Evolutionary conservation across 177 flowering plant species (phyloP).

Genomic region (Tripterygium wilfordii): DNA sequence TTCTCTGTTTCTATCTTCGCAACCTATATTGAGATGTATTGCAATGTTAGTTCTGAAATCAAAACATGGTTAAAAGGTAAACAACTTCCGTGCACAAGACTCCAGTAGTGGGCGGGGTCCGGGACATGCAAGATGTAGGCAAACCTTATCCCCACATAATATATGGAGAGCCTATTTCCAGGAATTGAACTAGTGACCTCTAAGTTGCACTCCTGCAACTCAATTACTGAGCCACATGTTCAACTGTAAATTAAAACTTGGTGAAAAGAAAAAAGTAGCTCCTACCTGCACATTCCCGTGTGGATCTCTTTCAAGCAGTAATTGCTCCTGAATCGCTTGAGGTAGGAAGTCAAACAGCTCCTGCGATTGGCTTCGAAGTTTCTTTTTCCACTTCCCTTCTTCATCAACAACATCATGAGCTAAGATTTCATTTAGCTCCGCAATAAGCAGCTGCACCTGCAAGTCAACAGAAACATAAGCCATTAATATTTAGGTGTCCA

Average conservation of each 20-base stretch:
- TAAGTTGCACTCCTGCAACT: too few species aligned
- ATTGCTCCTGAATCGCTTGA: conserved; percentile 78
- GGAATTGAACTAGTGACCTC: too few species aligned
- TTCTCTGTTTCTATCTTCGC: conserved; percentile 99
- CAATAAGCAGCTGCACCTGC: conserved; percentile 93
- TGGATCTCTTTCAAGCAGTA: conserved; percentile 98
- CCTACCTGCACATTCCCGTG: conserved; percentile 98
- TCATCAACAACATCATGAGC: conserved; percentile 83
- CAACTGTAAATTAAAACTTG: too few species aligned
- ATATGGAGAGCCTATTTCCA: too few species aligned
- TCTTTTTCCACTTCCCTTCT: conserved; percentile 75
- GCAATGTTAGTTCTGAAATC: too few species aligned
- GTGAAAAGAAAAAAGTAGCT: background rate
- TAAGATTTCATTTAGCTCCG: conserved; percentile 92
- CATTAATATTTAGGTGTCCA: too few species aligned
- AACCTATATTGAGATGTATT: conserved; percentile 40
- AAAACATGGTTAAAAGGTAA: background rate
- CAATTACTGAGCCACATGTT: too few species aligned
- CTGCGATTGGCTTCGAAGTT: conserved; percentile 55
- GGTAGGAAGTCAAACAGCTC: conserved; percentile 79
- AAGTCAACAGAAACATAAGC: conserved; percentile 9
- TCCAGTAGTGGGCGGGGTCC: too few species aligned
- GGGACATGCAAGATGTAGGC: too few species aligned
- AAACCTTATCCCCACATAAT: too few species aligned
- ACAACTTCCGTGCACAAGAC: background rate